Percentiles rank a stretch among this genome's conserved stretches.
phyloP scores from a whole-genome alignment of 805 yeast genomes.

The Zygosaccharomyces bailii region DNA sequence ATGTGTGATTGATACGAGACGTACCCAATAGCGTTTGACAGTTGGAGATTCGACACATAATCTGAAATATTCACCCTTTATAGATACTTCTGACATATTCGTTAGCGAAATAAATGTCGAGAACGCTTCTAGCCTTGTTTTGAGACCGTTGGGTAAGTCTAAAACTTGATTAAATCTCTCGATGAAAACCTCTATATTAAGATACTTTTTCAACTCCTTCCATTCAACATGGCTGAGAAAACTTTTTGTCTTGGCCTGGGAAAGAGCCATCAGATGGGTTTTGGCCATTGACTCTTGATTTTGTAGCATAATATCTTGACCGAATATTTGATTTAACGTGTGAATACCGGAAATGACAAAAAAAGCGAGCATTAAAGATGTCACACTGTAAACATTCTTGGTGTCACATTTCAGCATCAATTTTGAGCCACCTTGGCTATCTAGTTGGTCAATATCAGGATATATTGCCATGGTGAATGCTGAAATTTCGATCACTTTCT shows the following conservation, averaged over 20 bases:
- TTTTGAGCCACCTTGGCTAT: conserved; percentile 21
- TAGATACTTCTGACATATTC: conserved; percentile 21
- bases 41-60: conserved; percentile 53
- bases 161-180: conserved; percentile 30
- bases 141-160: conserved; percentile 48
- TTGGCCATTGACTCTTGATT: conserved; percentile 30
- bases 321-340: conserved; percentile 42
- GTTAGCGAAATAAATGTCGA: conserved; percentile 24
- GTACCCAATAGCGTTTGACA: conserved; percentile 45
- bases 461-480: conserved; percentile 23
- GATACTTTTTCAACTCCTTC: conserved; percentile 21
- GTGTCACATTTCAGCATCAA: conserved; percentile 28
- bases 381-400: conserved; percentile 33
- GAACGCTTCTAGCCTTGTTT: conserved; percentile 45
- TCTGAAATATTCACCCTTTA: conserved; percentile 39
- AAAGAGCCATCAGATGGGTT: conserved; percentile 24
- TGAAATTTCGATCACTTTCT: conserved; percentile 36
- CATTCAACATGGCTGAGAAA: conserved; percentile 18
- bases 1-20: conserved; percentile 43
- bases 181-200: conserved; percentile 24
- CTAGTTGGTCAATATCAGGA: conserved; percentile 26
- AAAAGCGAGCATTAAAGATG: conserved; percentile 45
- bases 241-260: conserved; percentile 20
- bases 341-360: conserved; percentile 44
- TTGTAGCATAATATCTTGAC: conserved; percentile 30